These are phyloP conservation scores for Allomyces macrogynus DNA, from an alignment of 192 early-diverging fungal species.

Conservation along the genomic window DNA sequence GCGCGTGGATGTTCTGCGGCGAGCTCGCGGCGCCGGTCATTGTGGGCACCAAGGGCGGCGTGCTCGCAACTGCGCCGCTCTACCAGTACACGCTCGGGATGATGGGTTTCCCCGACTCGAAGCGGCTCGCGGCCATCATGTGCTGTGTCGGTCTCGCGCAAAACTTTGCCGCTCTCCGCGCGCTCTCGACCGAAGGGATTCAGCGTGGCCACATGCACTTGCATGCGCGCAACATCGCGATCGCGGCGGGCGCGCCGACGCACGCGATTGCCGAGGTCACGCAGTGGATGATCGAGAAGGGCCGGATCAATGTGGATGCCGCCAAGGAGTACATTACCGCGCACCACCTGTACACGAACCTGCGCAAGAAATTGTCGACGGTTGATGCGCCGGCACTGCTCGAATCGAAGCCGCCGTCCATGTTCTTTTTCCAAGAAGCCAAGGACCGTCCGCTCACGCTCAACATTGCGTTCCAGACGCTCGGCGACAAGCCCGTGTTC, in stretches of 20 bases:
- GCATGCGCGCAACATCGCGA: slow-evolving; percentile 38
- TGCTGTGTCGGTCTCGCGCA: slow-evolving; percentile 49
- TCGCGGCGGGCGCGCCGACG: slow-evolving; percentile 46
- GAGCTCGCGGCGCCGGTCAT: slow-evolving; percentile 45
- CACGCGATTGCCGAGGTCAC: slow-evolving; percentile 43
- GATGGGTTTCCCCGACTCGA: slow-evolving; percentile 39
- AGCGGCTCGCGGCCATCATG: slow-evolving; percentile 37
- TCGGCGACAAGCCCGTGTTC: slow-evolving; percentile 20
- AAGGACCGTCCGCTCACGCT: slow-evolving; percentile 15
- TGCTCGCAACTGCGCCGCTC: slow-evolving; percentile 47
- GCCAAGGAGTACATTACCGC: slow-evolving; percentile 34
- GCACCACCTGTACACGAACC: slow-evolving; percentile 19
- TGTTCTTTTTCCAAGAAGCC: slow-evolving; percentile 20
- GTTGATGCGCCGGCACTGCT: no score
- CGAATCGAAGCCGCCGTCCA: slow-evolving; percentile 10
- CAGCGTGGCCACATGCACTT: slow-evolving; percentile 49
- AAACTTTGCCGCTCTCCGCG: slow-evolving; percentile 62
- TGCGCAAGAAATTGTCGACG: background rate
- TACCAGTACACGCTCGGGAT: slow-evolving; percentile 44
- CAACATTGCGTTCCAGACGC: slow-evolving; percentile 30
- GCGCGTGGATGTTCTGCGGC: slow-evolving; percentile 30
- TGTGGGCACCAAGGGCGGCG: slow-evolving; percentile 54
- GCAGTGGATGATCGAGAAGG: slow-evolving; percentile 43
- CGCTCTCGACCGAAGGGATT: slow-evolving; percentile 51
- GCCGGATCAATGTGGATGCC: slow-evolving; percentile 31